These are phyloP conservation scores for Penicillium subrubescens DNA, from an alignment of 495 filamentous ascomycete genomes.

Conservation along the genomic window DNA sequence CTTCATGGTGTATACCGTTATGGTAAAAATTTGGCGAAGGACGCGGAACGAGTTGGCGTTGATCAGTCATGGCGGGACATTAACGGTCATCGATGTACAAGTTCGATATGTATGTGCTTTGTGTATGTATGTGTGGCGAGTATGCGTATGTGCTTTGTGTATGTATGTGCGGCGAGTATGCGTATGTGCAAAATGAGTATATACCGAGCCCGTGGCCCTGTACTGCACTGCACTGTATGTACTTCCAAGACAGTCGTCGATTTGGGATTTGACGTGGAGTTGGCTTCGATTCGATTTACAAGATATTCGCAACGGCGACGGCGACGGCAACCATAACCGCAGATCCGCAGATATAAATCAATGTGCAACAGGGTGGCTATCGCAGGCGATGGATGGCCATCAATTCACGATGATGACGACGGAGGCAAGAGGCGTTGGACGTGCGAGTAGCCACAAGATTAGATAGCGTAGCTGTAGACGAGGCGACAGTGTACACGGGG, in stretches of 20 bases:
- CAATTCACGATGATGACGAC: background rate
- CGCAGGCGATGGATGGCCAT: background rate
- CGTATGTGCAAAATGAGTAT: background rate
- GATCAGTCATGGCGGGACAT: slow-evolving; percentile 27
- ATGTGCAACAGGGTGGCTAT: background rate
- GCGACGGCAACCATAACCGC: slow-evolving; percentile 8
- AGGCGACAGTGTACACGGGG: background rate
- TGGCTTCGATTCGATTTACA: background rate
- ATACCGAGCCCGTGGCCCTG: background rate
- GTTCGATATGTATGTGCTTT: background rate
- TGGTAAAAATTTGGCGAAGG: slow-evolving; percentile 31
- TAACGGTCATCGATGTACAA: background rate
- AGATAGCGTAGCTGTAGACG: background rate
- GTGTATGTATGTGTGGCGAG: background rate
- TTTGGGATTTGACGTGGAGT: background rate
- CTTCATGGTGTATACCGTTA: slow-evolving; percentile 23
- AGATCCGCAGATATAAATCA: slow-evolving; percentile 6
- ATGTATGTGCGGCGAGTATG: background rate
- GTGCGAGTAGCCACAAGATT: background rate
- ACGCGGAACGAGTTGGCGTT: slow-evolving; percentile 33
- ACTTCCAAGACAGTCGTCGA: background rate
- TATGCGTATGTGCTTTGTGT: background rate
- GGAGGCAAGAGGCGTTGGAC: slow-evolving; percentile 6
- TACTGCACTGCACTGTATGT: background rate
- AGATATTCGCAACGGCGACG: background rate